Evolutionary conservation across 345 rosid genomes (phyloP).

Genomic region (Boechera divaricarpa): DNA sequence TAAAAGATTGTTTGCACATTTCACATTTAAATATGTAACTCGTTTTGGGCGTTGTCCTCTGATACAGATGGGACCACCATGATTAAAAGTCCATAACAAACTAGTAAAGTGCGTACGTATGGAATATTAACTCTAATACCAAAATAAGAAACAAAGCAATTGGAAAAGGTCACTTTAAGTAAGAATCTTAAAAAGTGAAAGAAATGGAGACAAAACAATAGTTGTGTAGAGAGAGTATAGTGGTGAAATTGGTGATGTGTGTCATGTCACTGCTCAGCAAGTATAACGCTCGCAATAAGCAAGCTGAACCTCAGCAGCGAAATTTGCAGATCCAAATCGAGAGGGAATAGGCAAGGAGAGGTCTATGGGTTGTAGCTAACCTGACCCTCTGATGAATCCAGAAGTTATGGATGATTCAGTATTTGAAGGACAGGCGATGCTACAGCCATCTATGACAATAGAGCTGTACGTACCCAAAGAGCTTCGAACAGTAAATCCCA

Average conservation of each 20-base stretch:
- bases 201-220: conserved; percentile 34
- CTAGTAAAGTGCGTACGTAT: conserved; percentile 12
- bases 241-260: conserved; percentile 19
- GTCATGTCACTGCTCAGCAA: conserved; percentile 39
- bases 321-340: conserved; percentile 43
- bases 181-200: conserved; percentile 24
- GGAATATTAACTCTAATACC: conserved; percentile 25
- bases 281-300: conserved; percentile 42
- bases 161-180: conserved; percentile 32
- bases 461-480: conserved; percentile 18
- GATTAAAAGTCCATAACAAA: conserved; percentile 15
- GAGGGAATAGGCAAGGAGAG: conserved; percentile 30
- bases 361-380: conserved; percentile 21
- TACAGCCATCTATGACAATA: conserved; percentile 40
- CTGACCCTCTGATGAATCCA: conserved; percentile 33
- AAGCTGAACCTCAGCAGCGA: conserved; percentile 40
- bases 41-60: not conserved
- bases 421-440: conserved; percentile 47
- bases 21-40: not conserved
- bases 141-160: conserved; percentile 33
- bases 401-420: conserved; percentile 44
- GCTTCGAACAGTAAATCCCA: conserved; percentile 37
- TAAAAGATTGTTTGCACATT: not conserved
- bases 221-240: conserved; percentile 19
- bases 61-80: conserved; percentile 8